Percentiles rank a stretch among this genome's conserved stretches.
phyloP scores from a whole-genome alignment of 2,329 filamentous ascomycete genomes.

The Talaromyces verruculosus region DNA sequence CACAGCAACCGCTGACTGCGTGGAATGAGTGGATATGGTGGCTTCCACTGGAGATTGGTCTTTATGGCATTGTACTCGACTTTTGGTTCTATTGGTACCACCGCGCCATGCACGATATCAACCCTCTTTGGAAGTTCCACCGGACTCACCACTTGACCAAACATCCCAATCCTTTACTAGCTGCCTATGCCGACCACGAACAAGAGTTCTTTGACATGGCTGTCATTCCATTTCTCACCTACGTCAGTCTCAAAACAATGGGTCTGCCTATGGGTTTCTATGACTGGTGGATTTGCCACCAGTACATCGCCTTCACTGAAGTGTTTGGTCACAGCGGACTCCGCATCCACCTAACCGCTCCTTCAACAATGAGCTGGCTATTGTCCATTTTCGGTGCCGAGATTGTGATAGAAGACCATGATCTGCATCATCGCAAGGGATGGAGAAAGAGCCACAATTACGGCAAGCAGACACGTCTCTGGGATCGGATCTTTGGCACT shows the following conservation, averaged over 20 bases:
- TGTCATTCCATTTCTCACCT: slow-evolving; percentile 45
- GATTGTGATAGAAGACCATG: slow-evolving; percentile 47
- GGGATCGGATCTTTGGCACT: slow-evolving; percentile 41
- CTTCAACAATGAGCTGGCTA: slow-evolving; percentile 38
- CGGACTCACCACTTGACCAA: slow-evolving; percentile 50
- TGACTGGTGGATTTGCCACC: slow-evolving; percentile 50
- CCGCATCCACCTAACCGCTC: slow-evolving; percentile 38
- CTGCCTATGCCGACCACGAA: slow-evolving; percentile 45
- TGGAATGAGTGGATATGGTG: slow-evolving; percentile 29
- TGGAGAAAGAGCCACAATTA: slow-evolving; percentile 43
- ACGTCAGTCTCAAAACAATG: slow-evolving; percentile 36
- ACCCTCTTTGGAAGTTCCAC: slow-evolving; percentile 46
- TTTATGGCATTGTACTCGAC: slow-evolving; percentile 47
- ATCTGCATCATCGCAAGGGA: slow-evolving; percentile 42
- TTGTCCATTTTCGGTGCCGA: slow-evolving; percentile 37
- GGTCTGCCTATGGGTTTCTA: slow-evolving; percentile 50
- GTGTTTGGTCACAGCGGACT: slow-evolving; percentile 30
- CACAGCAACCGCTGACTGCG: slow-evolving; percentile 28
- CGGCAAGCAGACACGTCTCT: slow-evolving; percentile 43
- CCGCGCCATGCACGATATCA: slow-evolving; percentile 45
- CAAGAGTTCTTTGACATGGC: slow-evolving; percentile 48
- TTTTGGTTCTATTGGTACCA: slow-evolving; percentile 51
- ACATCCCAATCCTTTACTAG: slow-evolving; percentile 46
- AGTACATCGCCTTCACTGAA: slow-evolving; percentile 38
- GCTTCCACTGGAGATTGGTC: slow-evolving; percentile 40